Conservation (phyloP, 2,329 filamentous ascomycete genomes). For the Hypoxylon sp. region DNA sequence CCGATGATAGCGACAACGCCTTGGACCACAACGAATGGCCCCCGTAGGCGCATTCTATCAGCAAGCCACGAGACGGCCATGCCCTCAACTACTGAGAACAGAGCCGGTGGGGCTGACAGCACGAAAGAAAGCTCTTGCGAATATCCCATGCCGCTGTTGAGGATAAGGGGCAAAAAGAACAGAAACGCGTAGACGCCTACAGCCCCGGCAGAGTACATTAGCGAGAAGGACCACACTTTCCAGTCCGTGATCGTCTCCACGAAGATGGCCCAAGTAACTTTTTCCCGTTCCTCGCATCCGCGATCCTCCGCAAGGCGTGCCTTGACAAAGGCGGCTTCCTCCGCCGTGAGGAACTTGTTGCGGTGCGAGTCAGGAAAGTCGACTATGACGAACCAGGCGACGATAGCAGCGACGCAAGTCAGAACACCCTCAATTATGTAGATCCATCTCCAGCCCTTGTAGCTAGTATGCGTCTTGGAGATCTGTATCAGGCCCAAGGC, state of each 20-base stretch:
- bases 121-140: constrained; percentile 50
- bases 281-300: constrained; percentile 42
- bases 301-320: constrained; percentile 51
- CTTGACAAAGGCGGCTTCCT: constrained; percentile 55
- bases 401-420: constrained; percentile 50
- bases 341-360: constrained; percentile 60
- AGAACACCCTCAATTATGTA: constrained; percentile 62
- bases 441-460: constrained; percentile 65
- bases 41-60: constrained; percentile 51
- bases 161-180: constrained; percentile 48
- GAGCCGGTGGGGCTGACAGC: constrained; percentile 56
- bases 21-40: constrained; percentile 44
- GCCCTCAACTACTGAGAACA: constrained; percentile 54
- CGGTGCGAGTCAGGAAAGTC: constrained; percentile 61
- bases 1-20: constrained; percentile 44
- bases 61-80: constrained; percentile 54
- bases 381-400: constrained; percentile 60
- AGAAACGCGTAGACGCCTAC: constrained; percentile 47
- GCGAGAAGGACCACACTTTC: constrained; percentile 45
- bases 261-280: constrained; percentile 42
- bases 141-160: constrained; percentile 44
- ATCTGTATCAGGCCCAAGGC: constrained; percentile 56
- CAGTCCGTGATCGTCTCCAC: constrained; percentile 42
- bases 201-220: constrained; percentile 47
- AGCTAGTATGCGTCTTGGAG: constrained; percentile 57